These are phyloP conservation scores for Pseudofabraea citricarpa DNA, from an alignment of 2,329 filamentous ascomycete genomes.

Conservation along the genomic window DNA sequence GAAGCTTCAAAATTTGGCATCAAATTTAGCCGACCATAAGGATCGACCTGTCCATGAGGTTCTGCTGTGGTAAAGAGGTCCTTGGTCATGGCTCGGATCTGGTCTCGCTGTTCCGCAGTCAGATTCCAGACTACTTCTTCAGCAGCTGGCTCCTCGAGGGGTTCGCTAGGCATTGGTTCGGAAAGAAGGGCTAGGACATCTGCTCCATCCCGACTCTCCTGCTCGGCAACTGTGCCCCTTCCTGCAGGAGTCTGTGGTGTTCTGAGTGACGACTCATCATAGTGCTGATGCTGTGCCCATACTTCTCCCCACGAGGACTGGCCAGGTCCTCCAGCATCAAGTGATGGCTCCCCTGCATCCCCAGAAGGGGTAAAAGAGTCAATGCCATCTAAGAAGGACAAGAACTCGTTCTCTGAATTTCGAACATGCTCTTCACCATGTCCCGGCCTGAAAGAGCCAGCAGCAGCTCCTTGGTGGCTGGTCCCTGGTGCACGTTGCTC, in stretches of 20 bases:
- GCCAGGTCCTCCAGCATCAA: neutral
- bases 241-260: neutral
- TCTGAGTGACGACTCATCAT: neutral
- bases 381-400: constrained; percentile 23
- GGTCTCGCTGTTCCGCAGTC: constrained; percentile 17
- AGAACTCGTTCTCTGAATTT: constrained; percentile 24
- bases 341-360: neutral
- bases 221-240: constrained; percentile 14
- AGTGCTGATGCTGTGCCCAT: constrained; percentile 15
- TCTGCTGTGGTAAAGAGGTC: constrained; percentile 16
- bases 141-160: constrained; percentile 13
- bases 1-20: constrained; percentile 10
- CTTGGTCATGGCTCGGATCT: constrained; percentile 20
- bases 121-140: constrained; percentile 27
- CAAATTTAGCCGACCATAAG: constrained; percentile 19
- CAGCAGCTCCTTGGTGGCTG: neutral
- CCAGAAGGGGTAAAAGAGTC: constrained; percentile 20
- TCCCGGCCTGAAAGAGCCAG: constrained; percentile 11
- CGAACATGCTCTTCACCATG: constrained; percentile 19
- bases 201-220: constrained; percentile 31
- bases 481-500: constrained; percentile 7
- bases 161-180: constrained; percentile 19
- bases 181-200: constrained; percentile 36
- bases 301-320: constrained; percentile 10
- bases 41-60: constrained; percentile 10